Evolutionary conservation across 192 early-diverging fungal genomes (phyloP), one percentile per base, ranked within the genome.

Genomic region (Gonapodya sp.): DNA sequence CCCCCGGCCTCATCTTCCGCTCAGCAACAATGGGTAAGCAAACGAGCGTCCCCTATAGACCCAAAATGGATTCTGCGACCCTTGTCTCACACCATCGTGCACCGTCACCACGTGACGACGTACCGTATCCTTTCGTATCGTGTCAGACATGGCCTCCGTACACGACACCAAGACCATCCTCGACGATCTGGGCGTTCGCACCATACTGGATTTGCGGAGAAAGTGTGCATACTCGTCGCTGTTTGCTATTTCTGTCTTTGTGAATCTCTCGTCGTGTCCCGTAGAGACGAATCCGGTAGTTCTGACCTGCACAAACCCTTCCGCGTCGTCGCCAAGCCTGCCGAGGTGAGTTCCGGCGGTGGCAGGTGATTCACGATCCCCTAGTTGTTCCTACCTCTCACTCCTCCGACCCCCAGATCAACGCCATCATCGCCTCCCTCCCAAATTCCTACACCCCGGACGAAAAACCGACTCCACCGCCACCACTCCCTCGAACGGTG

Each of bases 21-120:
- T 88, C 87, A 30, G 87, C 87, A 34, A 84, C 85, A 79, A 81
- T 86, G 14, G 87, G n/a, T n/a, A n/a, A n/a, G n/a, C n/a, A n/a
- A n/a, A n/a, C n/a, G n/a, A n/a, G n/a, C n/a, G n/a, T n/a, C n/a
- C n/a, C n/a, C n/a, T n/a, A n/a, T n/a, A n/a, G n/a, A n/a, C n/a
- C n/a, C n/a, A n/a, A n/a, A n/a, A n/a, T n/a, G n/a, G n/a, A n/a
- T n/a, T n/a, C n/a, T n/a, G n/a, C n/a, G n/a, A n/a, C n/a, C n/a
- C n/a, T n/a, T n/a, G n/a, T n/a, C n/a, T n/a, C n/a, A n/a, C n/a
- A n/a, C n/a, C n/a, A n/a, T n/a, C n/a, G n/a, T n/a, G n/a, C n/a
- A n/a, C n/a, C n/a, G n/a, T n/a, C n/a, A n/a, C n/a, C n/a, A n/a
- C n/a, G n/a, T n/a, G n/a, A n/a, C n/a, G n/a, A n/a, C n/a, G n/a